These are phyloP conservation scores for Fusarium euwallaceae DNA, from an alignment of 2,329 filamentous ascomycete genomes.

Conservation along the genomic window DNA sequence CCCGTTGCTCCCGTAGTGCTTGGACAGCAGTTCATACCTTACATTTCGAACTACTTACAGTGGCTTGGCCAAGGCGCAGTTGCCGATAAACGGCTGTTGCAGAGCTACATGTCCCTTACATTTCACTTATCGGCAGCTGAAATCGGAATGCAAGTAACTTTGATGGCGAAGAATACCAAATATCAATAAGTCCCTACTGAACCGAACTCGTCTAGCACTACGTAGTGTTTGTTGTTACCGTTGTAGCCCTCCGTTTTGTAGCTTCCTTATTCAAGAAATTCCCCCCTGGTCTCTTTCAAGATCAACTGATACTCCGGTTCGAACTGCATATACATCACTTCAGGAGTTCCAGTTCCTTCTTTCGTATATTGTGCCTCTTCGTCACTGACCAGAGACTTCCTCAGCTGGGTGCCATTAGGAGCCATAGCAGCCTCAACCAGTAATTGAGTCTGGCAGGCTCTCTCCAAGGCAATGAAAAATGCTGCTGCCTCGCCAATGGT, in stretches of 20 bases:
- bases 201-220: too few species aligned
- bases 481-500: slow-evolving; percentile 81
- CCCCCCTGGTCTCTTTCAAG: slow-evolving; percentile 31
- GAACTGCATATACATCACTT: slow-evolving; percentile 46
- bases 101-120: not conserved
- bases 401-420: slow-evolving; percentile 42
- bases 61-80: too few species aligned
- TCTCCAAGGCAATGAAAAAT: slow-evolving; percentile 75
- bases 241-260: not conserved
- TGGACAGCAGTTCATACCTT: too few species aligned
- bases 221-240: not conserved
- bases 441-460: slow-evolving; percentile 76
- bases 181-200: too few species aligned
- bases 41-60: too few species aligned
- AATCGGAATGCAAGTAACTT: not conserved
- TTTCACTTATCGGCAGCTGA: not conserved
- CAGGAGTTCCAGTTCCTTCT: slow-evolving; percentile 38
- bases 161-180: not conserved
- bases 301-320: slow-evolving; percentile 40
- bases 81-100: too few species aligned
- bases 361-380: slow-evolving; percentile 56
- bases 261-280: slow-evolving; percentile 28
- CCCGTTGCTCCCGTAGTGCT: too few species aligned
- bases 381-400: slow-evolving; percentile 56
- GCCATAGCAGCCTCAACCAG: slow-evolving; percentile 71